phyloP scores from a whole-genome alignment of 768 basidiomycete genomes.

The Rossbeevera mucosa region DNA sequence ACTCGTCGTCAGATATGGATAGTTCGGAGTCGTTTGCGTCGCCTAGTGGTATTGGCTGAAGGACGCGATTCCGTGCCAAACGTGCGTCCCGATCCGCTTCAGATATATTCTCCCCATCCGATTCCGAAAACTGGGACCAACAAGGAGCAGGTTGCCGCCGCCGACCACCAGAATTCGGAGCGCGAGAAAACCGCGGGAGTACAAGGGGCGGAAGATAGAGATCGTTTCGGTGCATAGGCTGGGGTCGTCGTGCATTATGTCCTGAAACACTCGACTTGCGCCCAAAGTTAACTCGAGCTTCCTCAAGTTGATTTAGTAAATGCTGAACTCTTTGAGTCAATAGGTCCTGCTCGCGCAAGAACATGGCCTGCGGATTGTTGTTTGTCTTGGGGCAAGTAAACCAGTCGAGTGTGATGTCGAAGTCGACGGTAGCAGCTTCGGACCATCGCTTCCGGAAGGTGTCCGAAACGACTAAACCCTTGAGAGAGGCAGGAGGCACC shows the following conservation, averaged over 20 bases:
- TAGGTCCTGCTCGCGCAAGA: constrained; percentile 66
- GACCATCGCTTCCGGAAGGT: constrained; percentile 51
- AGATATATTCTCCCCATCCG: constrained; percentile 57
- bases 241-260: constrained; percentile 2
- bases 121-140: constrained; percentile 48
- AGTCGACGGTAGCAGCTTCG: constrained; percentile 51
- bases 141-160: constrained; percentile 9
- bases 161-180: constrained; percentile 1
- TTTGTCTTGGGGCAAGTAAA: constrained; percentile 57
- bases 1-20: constrained; percentile 68
- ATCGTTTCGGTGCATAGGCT: constrained; percentile 39
- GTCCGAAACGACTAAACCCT: constrained; percentile 45
- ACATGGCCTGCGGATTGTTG: constrained; percentile 56
- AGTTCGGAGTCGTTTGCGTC: constrained; percentile 40
- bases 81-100: constrained; percentile 69
- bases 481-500: constrained; percentile 47
- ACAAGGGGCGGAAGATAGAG: constrained; percentile 45
- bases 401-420: constrained; percentile 61
- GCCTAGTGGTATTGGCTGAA: constrained; percentile 27
- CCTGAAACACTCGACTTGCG: not conserved
- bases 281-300: constrained; percentile 10
- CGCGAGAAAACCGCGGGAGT: constrained; percentile 26
- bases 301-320: constrained; percentile 40
- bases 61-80: constrained; percentile 61
- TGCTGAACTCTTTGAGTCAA: constrained; percentile 58